Evolutionary conservation across 1,284 basidiomycete genomes (phyloP), one percentile per base, ranked within the genome.

Genomic region (Laetiporus sulphureus): DNA sequence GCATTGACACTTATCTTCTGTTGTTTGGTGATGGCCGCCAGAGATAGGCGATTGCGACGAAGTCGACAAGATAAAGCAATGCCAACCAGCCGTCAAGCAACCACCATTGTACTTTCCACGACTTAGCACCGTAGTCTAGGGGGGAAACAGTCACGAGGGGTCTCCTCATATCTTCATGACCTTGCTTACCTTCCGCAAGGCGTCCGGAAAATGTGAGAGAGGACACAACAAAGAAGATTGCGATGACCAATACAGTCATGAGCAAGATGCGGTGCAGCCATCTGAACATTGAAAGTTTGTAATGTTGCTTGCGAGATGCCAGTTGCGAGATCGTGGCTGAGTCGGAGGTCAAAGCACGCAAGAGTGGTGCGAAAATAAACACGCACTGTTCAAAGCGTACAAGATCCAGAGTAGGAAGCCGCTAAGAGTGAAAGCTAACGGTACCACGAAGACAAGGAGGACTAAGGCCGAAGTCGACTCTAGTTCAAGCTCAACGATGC

Each of bases 61-160:
- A 98, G 34, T 86, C 82, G 24, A 72, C 64, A 37, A 93, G 75
- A 61, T 92, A 96, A 25, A 96, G 78, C 22, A 92, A 69, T 1
- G 87, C 79, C 22, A 98, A 74, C 74, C 91, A 97, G n/a, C 93
- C 96, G 56, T 99, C 96, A 32, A 99, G 74, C 12, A 99, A 68
- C 78, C 93, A 91, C 96, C 96, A 99, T 38, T 94, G 80, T 40
- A 81, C 78, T 50, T 77, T 77, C 95, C 95, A 99, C n/a, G 91
- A 89, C 48, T 85, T 83, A 2, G 94, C 88, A 5, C 90, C 86
- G 58, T 95, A 98, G 58, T 95, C 91, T 91, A 8, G 12, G 29
- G 18, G 3, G 0, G n/a, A 35, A n/a, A n/a, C n/a, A n/a, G n/a
- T n/a, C n/a, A n/a, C n/a, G n/a, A 8, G 13, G 13, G 8, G 20